Evolutionary conservation across 768 basidiomycete genomes (phyloP), one percentile per base, ranked within the genome.

Genomic region (Grammothele lineata): DNA sequence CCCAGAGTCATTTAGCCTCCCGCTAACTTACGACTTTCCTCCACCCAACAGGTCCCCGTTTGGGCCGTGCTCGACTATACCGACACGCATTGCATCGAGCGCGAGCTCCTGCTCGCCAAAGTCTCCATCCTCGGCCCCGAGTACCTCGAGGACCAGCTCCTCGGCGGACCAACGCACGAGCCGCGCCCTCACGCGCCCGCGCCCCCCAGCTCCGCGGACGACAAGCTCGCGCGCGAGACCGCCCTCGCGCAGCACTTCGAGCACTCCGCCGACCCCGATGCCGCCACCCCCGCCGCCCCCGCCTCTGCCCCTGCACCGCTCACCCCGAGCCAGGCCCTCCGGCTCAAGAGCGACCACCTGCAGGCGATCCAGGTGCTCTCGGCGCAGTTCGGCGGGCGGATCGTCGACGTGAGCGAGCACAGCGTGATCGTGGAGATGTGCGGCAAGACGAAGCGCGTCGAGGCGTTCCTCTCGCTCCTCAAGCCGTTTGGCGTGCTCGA

Each of bases 61-160:
- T 99, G 96, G 96, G 96, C 95, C 23, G 96, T 99, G 25, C 75
- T 99, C 50, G 94, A 99, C 69, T 99, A 98, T 66, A 97, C 95
- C 17, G 78, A 94, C 51, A 98, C 93, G 19, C 81, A 78, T 47
- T 83, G 85, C 23, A 95, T 99, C 64, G 78, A 87, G 55, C 88
- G 96, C 57, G 96, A 99, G 67, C 77, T 98, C 12, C 78, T 98
- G 25, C 85, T 99, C 55, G 90, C 87, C 62, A 99, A 99, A 64
- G 83, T 99, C 3, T 98, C 96, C 48, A 95, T 94, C 61, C 84
- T 99, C 27, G 96, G 96, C 2, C 91, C 94, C 9, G 95, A 99
- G 64, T 99, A 95, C 66, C 80, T 95, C 53, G 91, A 95, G 55
- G 87, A 92, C 47, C 93, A 97, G 58, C 81, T 96, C 44, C 70